Conservation (phyloP, 1,139 yeast species). For the Lodderomyces pseudojiufengensis region DNA sequence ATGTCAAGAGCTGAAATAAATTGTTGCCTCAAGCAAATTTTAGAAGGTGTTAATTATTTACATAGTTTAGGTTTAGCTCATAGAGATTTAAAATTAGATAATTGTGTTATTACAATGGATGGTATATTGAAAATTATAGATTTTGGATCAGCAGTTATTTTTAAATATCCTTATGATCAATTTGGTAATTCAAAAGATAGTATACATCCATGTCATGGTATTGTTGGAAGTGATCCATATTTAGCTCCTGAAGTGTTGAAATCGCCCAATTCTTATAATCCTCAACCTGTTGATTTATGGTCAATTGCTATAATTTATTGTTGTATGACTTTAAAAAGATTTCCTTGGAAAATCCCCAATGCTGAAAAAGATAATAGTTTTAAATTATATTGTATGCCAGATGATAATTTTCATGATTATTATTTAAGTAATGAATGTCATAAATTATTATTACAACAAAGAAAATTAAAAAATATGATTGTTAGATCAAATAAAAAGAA, state of each 20-base stretch:
- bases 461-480: constrained; percentile 41
- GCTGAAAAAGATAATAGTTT: constrained; percentile 79
- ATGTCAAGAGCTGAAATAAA: constrained; percentile 84
- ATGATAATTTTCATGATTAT: constrained; percentile 52
- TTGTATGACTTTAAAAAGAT: constrained; percentile 89
- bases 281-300: constrained; percentile 94
- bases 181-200: constrained; percentile 45
- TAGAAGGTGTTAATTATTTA: constrained; percentile 78
- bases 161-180: constrained; percentile 82
- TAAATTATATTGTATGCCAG: constrained; percentile 55
- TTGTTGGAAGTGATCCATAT: constrained; percentile 97
- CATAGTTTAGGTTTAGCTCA: constrained; percentile 92
- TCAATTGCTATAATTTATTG: constrained; percentile 92
- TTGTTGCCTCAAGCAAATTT: constrained; percentile 84
- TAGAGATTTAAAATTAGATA: constrained; percentile 90
- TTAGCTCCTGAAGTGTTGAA: constrained; percentile 93
- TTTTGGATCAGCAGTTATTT: constrained; percentile 94
- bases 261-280: constrained; percentile 69
- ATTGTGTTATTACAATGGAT: constrained; percentile 81
- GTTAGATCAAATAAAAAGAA: constrained; percentile 44
- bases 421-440: constrained; percentile 49
- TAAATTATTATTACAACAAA: constrained; percentile 42
- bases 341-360: constrained; percentile 97
- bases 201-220: constrained; percentile 81
- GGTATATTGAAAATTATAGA: constrained; percentile 92